Conservation (phyloP, 306 rosid species). For the Cucurbita ficifolia region DNA sequence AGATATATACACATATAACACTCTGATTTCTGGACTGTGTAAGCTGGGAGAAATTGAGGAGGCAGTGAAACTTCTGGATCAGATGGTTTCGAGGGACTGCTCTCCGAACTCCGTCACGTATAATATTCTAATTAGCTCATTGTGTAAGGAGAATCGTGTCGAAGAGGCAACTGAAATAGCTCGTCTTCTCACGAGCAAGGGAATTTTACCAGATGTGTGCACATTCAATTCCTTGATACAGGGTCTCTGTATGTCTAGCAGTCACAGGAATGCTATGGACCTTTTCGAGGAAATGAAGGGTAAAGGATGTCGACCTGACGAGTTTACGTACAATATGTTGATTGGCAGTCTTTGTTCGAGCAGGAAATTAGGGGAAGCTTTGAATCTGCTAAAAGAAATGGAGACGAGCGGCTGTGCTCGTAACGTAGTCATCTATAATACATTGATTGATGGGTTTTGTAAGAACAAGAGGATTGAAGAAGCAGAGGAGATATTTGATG, state of each 20-base stretch:
- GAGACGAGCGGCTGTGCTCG: constrained; percentile 66
- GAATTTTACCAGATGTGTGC: constrained; percentile 72
- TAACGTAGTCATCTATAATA: constrained; percentile 59
- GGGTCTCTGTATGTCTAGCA: constrained; percentile 51
- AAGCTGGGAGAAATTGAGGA: constrained; percentile 56
- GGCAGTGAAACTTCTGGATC: constrained; percentile 56
- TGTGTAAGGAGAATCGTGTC: constrained; percentile 66
- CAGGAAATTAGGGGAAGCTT: constrained; percentile 44
- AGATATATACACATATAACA: constrained; percentile 64
- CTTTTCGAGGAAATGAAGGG: constrained; percentile 76
- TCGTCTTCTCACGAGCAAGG: constrained; percentile 44
- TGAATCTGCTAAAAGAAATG: constrained; percentile 61
- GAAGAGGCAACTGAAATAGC: constrained; percentile 69
- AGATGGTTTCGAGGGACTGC: constrained; percentile 60
- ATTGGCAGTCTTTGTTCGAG: constrained; percentile 55
- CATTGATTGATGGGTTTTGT: constrained; percentile 76
- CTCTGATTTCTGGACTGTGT: constrained; percentile 66
- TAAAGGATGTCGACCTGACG: constrained; percentile 64
- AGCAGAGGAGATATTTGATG: constrained; percentile 86
- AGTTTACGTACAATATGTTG: constrained; percentile 66
- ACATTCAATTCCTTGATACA: constrained; percentile 73
- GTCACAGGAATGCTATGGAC: constrained; percentile 51
- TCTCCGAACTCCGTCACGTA: constrained; percentile 61
- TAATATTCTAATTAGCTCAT: constrained; percentile 49
- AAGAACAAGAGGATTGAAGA: constrained; percentile 58